Conservation (phyloP, 306 rosid species). For the Rubus parviflorus region DNA sequence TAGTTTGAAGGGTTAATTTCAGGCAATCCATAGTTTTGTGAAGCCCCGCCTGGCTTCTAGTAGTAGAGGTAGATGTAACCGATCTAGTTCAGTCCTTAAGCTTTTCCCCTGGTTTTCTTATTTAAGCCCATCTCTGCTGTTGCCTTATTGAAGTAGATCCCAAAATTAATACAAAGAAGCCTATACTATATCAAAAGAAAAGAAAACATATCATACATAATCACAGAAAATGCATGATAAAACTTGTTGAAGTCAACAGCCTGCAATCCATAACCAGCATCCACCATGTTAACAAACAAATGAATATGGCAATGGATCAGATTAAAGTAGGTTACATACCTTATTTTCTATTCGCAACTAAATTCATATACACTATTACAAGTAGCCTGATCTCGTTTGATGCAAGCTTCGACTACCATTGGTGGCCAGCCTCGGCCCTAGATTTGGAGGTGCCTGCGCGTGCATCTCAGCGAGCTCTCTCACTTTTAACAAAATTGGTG, state of each 20-base stretch:
- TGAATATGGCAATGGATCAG: neutral
- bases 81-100: too few species aligned
- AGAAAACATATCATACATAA: neutral
- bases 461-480: slow-evolving; percentile 93
- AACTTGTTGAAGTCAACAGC: slow-evolving; percentile 19
- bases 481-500: slow-evolving; percentile 59
- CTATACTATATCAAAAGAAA: neutral
- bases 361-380: slow-evolving; percentile 69
- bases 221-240: neutral
- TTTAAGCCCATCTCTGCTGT: too few species aligned
- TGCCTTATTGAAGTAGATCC: too few species aligned
- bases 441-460: slow-evolving; percentile 61
- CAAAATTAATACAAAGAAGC: neutral
- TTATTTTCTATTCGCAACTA: slow-evolving; percentile 24
- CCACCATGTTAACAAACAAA: neutral
- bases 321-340: slow-evolving; percentile 16
- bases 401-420: slow-evolving; percentile 36
- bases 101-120: too few species aligned
- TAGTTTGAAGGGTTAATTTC: too few species aligned
- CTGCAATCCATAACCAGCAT: slow-evolving; percentile 36
- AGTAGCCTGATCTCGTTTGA: slow-evolving; percentile 56
- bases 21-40: too few species aligned
- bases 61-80: too few species aligned
- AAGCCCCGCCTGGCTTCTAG: too few species aligned
- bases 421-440: slow-evolving; percentile 40